Conservation (phyloP, 1,284 basidiomycete species). For the Melampsora americana region DNA sequence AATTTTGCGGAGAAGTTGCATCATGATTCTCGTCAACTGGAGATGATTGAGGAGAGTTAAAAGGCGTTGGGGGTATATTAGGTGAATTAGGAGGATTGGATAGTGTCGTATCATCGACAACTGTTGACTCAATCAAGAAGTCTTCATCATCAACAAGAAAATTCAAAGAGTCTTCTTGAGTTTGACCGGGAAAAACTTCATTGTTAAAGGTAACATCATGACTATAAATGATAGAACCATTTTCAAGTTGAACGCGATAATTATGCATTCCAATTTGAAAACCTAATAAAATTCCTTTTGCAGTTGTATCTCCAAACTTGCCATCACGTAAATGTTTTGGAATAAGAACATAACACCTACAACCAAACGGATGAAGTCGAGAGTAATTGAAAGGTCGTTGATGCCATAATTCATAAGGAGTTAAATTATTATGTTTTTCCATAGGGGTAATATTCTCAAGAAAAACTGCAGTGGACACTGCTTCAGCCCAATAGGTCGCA, state of each 20-base stretch:
- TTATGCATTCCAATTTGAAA: constrained; percentile 95
- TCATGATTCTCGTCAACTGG: too few relatives aligned
- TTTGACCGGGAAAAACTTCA: too few relatives aligned
- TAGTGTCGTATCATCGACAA: too few relatives aligned
- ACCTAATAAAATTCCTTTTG: constrained; percentile 60
- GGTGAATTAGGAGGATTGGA: too few relatives aligned
- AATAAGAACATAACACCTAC: constrained; percentile 4
- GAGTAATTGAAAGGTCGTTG: not conserved
- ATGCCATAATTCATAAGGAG: not conserved
- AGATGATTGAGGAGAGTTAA: too few relatives aligned
- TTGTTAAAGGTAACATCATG: too few relatives aligned
- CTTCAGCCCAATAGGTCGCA: not conserved
- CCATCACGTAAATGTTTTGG: not conserved
- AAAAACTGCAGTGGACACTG: not conserved
- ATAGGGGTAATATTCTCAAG: constrained; percentile 11
- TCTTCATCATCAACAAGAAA: too few relatives aligned
- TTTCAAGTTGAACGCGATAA: too few relatives aligned
- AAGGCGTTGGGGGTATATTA: too few relatives aligned
- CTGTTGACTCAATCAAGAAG: too few relatives aligned
- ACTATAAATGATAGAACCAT: too few relatives aligned
- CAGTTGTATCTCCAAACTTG: not conserved
- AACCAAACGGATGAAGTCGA: constrained; percentile 4
- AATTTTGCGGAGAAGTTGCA: too few relatives aligned
- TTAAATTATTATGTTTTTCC: not conserved
- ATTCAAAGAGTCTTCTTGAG: not conserved